phyloP scores from a whole-genome alignment of 345 rosid genomes.

The Euphorbia lathyris region DNA sequence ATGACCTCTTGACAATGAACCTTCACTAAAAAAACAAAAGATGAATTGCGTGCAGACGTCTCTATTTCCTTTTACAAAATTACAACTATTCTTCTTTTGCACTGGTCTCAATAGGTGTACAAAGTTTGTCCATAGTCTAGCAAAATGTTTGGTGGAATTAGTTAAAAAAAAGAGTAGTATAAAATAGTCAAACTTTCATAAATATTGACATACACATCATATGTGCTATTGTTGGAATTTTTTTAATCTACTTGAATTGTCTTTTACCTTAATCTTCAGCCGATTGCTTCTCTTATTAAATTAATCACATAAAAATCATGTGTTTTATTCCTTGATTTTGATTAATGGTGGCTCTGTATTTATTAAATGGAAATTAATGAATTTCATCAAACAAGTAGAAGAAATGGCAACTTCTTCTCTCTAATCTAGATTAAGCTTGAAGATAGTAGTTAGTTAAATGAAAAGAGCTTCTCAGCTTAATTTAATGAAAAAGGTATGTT shows the following conservation, averaged over 20 bases:
- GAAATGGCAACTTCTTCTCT: background rate
- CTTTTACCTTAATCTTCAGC: background rate
- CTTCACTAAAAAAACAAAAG: background rate
- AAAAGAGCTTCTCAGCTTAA: background rate
- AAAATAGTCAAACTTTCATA: background rate
- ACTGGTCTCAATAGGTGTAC: slow-evolving; percentile 9
- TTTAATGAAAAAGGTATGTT: slow-evolving; percentile 21
- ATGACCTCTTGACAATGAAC: background rate
- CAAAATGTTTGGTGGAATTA: slow-evolving; percentile 5
- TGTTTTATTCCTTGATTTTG: background rate
- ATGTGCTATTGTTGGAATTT: background rate
- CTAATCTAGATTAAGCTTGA: background rate
- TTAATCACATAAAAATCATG: background rate
- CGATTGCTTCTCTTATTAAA: background rate
- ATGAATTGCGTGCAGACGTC: background rate
- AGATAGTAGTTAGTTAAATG: background rate
- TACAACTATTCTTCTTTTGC: background rate
- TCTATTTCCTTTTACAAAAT: background rate
- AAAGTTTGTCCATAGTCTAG: background rate
- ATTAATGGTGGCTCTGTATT: background rate
- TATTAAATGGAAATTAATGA: too few relatives aligned
- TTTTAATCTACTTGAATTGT: background rate
- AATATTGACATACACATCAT: background rate
- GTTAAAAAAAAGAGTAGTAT: background rate
- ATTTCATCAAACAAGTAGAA: too few relatives aligned